Evolutionary conservation across 2,329 filamentous ascomycete genomes (phyloP), one percentile per base, ranked within the genome.

Genomic region (Arthrobotrys musiformis): DNA sequence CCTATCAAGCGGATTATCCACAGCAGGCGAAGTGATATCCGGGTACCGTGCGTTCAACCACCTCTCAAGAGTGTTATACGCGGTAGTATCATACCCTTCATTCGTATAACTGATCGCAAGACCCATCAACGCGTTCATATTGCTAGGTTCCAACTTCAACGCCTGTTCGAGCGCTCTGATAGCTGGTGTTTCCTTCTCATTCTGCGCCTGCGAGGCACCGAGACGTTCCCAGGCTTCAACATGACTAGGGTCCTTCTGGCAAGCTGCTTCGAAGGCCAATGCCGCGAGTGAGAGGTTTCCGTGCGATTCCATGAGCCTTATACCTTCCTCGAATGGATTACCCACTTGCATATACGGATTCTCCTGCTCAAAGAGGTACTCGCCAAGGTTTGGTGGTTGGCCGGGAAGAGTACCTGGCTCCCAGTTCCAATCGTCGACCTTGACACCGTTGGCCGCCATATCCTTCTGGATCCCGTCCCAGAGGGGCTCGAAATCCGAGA

Each of bases 31-130:
- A 90, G 90, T 89, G 79, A 99, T 89, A 37, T 89, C 86, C 5
- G 95, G 94, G 84, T 99, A 99, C 84, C 97, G 97, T 81, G 92
- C 89, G n/a, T 93, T 93, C 30, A 99, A 88, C 95, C 95, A 99
- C 79, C 94, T 92, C 85, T 99, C 95, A 13, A 99, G 88, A 8
- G 94, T 98, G 67, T 94, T 90, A 86, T 98, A 99, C 56, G 95
- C 94, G 19, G 94, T 97, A 82, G 92, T 94, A 84, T 99, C 95
- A 85, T 98, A 99, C 79, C 94, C 95, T 85, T 99, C 95, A 85
- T 99, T 99, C 56, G 95, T 99, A 84, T 99, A 99, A 4, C 93
- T 97, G 19, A 99, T 94, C 13, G 94, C 93, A 63, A 99, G 86
- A 0, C 93, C 94, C 94, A 99, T 98, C 52, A 99, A 87, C 0